Percentiles rank a stretch among this genome's conserved stretches.
Evolutionary conservation across 345 rosid genomes (phyloP).

Genomic region (Brassica juncea): DNA sequence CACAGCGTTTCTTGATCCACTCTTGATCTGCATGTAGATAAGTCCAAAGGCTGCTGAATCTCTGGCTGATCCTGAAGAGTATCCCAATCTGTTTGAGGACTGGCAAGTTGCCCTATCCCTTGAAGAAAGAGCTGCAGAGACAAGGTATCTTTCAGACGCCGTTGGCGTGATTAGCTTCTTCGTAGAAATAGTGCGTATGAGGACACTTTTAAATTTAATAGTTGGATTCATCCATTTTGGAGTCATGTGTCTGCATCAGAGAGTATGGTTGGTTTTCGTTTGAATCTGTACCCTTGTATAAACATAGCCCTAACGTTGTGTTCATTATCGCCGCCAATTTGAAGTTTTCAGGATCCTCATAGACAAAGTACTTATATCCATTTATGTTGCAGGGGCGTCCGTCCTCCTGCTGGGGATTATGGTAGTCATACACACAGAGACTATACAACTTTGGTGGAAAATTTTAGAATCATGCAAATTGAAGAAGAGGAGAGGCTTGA

Average conservation of each 20-base stretch:
- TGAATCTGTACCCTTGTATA: not conserved
- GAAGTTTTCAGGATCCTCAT: slow-evolving; percentile 10
- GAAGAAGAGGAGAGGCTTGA: slow-evolving; percentile 75
- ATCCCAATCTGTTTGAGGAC: slow-evolving; percentile 91
- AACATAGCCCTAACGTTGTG: not conserved
- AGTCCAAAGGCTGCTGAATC: slow-evolving; percentile 98
- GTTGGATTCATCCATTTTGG: not conserved
- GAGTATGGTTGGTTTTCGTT: slow-evolving; percentile 3
- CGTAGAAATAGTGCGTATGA: not conserved
- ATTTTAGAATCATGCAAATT: slow-evolving; percentile 75
- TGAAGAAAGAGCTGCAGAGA: slow-evolving; percentile 70
- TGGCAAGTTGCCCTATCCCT: slow-evolving; percentile 87
- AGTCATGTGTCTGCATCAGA: slow-evolving; percentile 10
- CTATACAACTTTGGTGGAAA: slow-evolving; percentile 72
- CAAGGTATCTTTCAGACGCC: slow-evolving; percentile 50
- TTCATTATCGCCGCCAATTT: not conserved
- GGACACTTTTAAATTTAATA: not conserved
- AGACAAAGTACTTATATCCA: slow-evolving; percentile 14
- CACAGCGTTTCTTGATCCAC: slow-evolving; percentile 11
- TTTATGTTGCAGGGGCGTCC: slow-evolving; percentile 54
- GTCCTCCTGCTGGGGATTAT: slow-evolving; percentile 71
- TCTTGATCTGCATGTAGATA: slow-evolving; percentile 50
- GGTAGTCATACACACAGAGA: slow-evolving; percentile 60
- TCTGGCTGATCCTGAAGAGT: slow-evolving; percentile 96
- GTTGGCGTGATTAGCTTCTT: slow-evolving; percentile 3